Evolutionary conservation across 2,329 filamentous ascomycete species (phyloP).

Genomic region (Myriosclerotinia curreyana): DNA sequence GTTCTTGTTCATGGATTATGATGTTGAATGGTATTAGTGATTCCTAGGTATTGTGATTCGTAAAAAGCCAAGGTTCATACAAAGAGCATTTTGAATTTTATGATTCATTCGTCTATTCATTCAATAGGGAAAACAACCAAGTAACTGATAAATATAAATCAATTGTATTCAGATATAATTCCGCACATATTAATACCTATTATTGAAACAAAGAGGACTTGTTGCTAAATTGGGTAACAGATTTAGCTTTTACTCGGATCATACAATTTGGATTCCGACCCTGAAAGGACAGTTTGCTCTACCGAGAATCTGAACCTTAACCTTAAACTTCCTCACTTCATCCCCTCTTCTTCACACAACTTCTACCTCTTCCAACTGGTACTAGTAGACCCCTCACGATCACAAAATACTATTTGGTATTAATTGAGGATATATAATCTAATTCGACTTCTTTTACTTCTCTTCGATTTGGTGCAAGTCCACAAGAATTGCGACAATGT

Average conservation of each 20-base stretch:
- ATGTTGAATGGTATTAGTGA: neutral
- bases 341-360: constrained; percentile 15
- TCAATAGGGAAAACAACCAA: no score
- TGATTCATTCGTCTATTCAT: no score
- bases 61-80: neutral
- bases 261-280: constrained; percentile 6
- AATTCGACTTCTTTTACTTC: neutral
- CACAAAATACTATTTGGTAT: neutral
- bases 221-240: constrained; percentile 8
- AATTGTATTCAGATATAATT: neutral
- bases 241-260: constrained; percentile 9
- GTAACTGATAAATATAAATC: neutral
- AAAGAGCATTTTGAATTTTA: constrained; percentile 1
- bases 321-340: constrained; percentile 12
- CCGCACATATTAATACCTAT: neutral
- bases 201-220: neutral
- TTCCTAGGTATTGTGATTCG: neutral
- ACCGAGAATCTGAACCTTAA: constrained; percentile 18
- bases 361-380: neutral
- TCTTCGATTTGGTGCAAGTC: constrained; percentile 30
- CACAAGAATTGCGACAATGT: constrained; percentile 46
- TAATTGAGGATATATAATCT: constrained; percentile 4
- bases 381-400: neutral
- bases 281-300: constrained; percentile 20
- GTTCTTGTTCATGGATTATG: neutral